Evolutionary conservation across 306 rosid species (phyloP).

Genomic region (Prinsepia uniflora): DNA sequence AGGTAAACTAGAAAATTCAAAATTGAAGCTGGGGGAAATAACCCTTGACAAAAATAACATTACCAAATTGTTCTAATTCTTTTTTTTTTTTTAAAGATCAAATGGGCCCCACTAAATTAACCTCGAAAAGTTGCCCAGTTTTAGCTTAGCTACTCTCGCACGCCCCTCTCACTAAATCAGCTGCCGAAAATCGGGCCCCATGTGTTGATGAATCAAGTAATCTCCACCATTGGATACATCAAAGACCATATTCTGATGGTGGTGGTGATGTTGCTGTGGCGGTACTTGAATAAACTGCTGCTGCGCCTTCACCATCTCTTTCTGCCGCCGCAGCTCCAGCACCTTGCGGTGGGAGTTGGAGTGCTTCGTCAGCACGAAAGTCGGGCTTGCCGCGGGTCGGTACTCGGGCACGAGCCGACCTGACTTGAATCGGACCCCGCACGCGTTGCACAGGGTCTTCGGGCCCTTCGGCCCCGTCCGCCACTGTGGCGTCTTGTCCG

Average conservation of each 20-base stretch:
- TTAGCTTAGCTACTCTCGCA: constrained; percentile 23
- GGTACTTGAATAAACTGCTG: constrained; percentile 27
- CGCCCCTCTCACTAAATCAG: constrained; percentile 35
- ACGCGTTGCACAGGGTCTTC: constrained; percentile 74
- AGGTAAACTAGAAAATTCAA: not conserved
- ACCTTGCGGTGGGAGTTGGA: constrained; percentile 96
- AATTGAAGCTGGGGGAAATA: constrained; percentile 1
- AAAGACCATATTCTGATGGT: constrained; percentile 48
- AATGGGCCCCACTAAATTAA: constrained; percentile 16
- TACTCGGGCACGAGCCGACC: constrained; percentile 86
- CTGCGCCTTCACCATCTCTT: constrained; percentile 49
- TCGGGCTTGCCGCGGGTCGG: constrained; percentile 93
- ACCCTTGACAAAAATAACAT: constrained; percentile 2
- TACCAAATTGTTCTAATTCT: constrained; percentile 13
- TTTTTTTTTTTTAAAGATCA: not conserved
- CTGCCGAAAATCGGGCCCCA: constrained; percentile 60
- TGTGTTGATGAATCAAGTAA: constrained; percentile 69
- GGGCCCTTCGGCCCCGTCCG: constrained; percentile 90
- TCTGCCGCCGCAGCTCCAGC: constrained; percentile 85
- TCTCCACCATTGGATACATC: constrained; percentile 71
- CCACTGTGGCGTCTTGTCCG: constrained; percentile 96
- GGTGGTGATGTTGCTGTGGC: constrained; percentile 34
- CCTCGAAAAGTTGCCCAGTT: constrained; percentile 20
- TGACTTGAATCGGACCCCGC: constrained; percentile 85
- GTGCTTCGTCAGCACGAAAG: constrained; percentile 81